Base-by-base conservation (phyloP, 306 rosid species). In the Castanospermum australe region DNA sequence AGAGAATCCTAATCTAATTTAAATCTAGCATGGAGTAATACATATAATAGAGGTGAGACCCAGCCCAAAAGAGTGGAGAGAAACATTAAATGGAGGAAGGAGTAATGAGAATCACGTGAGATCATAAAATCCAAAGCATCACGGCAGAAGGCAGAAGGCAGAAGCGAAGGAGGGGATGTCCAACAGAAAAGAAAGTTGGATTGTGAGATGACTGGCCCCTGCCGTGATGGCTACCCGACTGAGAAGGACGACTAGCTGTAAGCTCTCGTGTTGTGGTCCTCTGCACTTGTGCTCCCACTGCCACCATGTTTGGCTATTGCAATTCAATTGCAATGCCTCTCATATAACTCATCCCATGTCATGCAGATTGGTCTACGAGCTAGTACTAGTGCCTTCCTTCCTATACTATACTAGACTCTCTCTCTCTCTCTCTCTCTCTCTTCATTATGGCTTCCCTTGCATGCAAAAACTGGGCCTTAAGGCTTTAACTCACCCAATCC, bases 101-200 rank as follows among this genome's bases (percentile, higher is more conserved):
- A 71, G 78, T 79, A 24, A 84, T 61, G 80, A 84, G 81, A 71
- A 76, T 92, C 93, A 88, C 94, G 96, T 80, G 97, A 89, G 84
- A 85, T 79, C 73, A 83, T 75, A 83, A 86, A 84, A 86, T 86
- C 92, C 63, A 77, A 71, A 66, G 78, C 66, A 78, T 42, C 39
- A 48, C 21, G 36, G 66, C 55, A 82, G 74, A 67, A 15, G 42
- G n/a, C n/a, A n/a, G n/a, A n/a, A n/a, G 36, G 66, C 55, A 82
- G 59, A 67, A 60, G 28, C 51, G 73, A 79, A 70, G 9, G 38
- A 52, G 55, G 41, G 30, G 1, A 47, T 5, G 30, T 18, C 45
- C 18, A 24, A 59, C 45, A 67, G 17, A 68, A 57, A 69, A 59
- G n/a, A 61, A 72, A 67, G 52, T 22, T 36, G 64, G 86, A 77